Evolutionary conservation across 257 asterid genomes (phyloP).

Genomic region (Solanum bulbocastanum): DNA sequence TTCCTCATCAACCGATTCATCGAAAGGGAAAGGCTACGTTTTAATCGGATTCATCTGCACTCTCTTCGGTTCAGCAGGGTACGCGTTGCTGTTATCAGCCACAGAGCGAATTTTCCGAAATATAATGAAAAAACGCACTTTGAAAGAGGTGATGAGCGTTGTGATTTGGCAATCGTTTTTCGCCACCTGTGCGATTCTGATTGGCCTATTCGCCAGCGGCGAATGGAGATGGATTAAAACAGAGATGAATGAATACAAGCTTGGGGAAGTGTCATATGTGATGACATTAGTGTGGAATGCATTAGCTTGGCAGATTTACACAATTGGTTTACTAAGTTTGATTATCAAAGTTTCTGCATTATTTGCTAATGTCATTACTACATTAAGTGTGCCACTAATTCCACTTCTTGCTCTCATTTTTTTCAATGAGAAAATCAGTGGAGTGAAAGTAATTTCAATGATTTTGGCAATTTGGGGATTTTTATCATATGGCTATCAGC

Average conservation of each 20-base stretch:
- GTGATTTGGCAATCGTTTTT: conserved; percentile 14
- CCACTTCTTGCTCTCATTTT: conserved; percentile 52
- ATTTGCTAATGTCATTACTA: conserved; percentile 60
- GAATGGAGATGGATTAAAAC: conserved; percentile 25
- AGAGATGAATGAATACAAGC: conserved; percentile 23
- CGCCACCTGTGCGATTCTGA: conserved; percentile 9
- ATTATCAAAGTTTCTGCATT: conserved; percentile 35
- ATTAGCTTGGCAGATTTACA: conserved; percentile 26
- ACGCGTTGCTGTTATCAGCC: conserved; percentile 8
- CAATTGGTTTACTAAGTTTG: conserved; percentile 23
- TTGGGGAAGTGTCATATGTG: conserved; percentile 19
- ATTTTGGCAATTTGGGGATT: conserved; percentile 68
- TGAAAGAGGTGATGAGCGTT: conserved; percentile 9
- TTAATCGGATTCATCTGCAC: conserved; percentile 27
- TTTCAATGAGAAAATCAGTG: conserved; percentile 40
- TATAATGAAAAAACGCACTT: conserved; percentile 1
- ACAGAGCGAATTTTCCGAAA: conserved; percentile 22
- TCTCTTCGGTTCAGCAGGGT: conserved; percentile 13
- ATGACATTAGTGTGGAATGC: conserved; percentile 23
- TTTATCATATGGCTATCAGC: conserved; percentile 53
- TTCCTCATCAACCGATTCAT: neutral
- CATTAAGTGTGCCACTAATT: conserved; percentile 46
- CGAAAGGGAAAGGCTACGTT: neutral
- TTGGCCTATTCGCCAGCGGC: conserved; percentile 28
- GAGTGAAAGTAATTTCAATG: conserved; percentile 55